Base-by-base conservation (phyloP, 257 asterid genomes). In the Cordia subcordata region DNA sequence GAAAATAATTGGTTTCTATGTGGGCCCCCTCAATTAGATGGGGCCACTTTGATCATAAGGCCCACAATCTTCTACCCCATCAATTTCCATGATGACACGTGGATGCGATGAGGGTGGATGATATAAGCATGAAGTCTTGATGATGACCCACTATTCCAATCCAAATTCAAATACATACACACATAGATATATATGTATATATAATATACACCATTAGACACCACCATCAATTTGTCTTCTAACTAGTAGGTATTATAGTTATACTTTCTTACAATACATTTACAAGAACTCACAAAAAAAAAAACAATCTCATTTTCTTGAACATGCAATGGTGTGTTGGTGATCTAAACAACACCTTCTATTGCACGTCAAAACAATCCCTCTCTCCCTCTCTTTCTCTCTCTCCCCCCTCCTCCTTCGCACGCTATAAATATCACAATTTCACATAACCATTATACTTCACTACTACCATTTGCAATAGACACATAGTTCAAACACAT, bases 321-420 rank as follows among this genome's bases (percentile, higher is more conserved):
- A 23, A 44, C 33, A 53, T 53, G 57, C 38, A 53, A 53, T 20
- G 49, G 51, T n/a, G 20, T 52, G 69, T 63, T 51, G 70, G 49
- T 80, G 79, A 72, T 75, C 74, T 79, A 46, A 11, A 17, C 66
- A 65, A 42, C 75, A 68, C 71, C 90, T 88, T 85, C 75, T 68
- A 62, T 79, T 74, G 80, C 87, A 87, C 94, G 96, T 84, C 79
- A 62, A 73, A 44, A 21, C 21, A 53, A 33, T 32, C n/a, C n/a
- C n/a, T n/a, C n/a, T 15, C 23, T 63, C 70, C 63, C 73, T 68
- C 61, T 60, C 70, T 61, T 62, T 56, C 65, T 17, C 46, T 4
- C 42, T 17, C 45, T 16, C 0, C 16, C 13, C 17, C 10, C 53
- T 15, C 19, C 15, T 47, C 16, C 35, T 11, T 70, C 49, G 42